phyloP scores from a whole-genome alignment of 2,329 filamentous ascomycete species.

The Penicillium sp. region DNA sequence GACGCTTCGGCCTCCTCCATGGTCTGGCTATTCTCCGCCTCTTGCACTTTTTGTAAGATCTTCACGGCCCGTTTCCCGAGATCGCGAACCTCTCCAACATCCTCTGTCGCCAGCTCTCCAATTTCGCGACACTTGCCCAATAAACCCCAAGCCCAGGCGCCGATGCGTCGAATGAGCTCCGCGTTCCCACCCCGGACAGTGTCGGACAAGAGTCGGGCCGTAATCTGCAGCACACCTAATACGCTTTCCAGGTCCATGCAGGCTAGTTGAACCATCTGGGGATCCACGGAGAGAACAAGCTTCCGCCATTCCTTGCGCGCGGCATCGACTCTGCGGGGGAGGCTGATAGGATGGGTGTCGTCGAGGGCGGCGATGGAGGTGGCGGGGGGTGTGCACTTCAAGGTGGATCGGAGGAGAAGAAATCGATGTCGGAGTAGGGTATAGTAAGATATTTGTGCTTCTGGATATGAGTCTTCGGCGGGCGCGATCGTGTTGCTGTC shows the following conservation, averaged over 20 bases:
- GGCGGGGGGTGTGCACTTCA: slow-evolving; percentile 57
- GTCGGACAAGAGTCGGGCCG: slow-evolving; percentile 58
- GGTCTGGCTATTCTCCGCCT: slow-evolving; percentile 37
- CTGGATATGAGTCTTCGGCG: slow-evolving; percentile 33
- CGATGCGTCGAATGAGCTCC: slow-evolving; percentile 63
- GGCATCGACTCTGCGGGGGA: slow-evolving; percentile 53
- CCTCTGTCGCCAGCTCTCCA: slow-evolving; percentile 70
- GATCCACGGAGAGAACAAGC: slow-evolving; percentile 41
- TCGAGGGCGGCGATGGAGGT: slow-evolving; percentile 55
- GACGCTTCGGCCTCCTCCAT: slow-evolving; percentile 25
- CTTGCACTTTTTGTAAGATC: slow-evolving; percentile 46
- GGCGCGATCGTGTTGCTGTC: slow-evolving; percentile 39
- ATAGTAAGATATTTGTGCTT: slow-evolving; percentile 66
- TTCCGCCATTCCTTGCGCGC: slow-evolving; percentile 57
- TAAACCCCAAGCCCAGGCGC: slow-evolving; percentile 81
- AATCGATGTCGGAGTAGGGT: slow-evolving; percentile 65
- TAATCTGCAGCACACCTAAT: slow-evolving; percentile 61
- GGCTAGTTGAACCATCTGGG: slow-evolving; percentile 51
- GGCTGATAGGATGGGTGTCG: slow-evolving; percentile 51
- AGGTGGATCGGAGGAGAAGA: slow-evolving; percentile 57
- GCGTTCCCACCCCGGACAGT: slow-evolving; percentile 61
- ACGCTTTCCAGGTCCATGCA: slow-evolving; percentile 60
- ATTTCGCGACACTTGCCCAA: slow-evolving; percentile 70
- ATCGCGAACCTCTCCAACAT: slow-evolving; percentile 73
- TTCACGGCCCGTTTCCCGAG: slow-evolving; percentile 71